Evolutionary conservation across 768 basidiomycete species (phyloP).

Genomic region (Serendipita indica): DNA sequence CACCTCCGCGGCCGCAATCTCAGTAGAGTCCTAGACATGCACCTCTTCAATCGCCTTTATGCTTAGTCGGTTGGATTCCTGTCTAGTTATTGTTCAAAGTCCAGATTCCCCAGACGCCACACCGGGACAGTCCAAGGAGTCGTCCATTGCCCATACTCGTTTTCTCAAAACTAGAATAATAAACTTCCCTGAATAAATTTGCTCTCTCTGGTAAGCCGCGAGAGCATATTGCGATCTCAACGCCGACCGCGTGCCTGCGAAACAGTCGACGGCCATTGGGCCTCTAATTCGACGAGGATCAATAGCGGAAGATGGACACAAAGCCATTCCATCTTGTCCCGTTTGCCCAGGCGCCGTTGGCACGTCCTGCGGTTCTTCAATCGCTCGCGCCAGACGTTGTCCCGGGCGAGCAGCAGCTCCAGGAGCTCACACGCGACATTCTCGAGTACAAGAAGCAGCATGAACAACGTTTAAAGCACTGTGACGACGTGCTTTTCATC

Average conservation of each 20-base stretch:
- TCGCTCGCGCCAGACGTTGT: neutral
- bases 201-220: too few relatives aligned
- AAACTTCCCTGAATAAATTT: too few relatives aligned
- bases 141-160: too few relatives aligned
- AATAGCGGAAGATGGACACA: neutral
- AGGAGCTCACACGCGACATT: neutral
- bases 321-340: slow-evolving; percentile 7
- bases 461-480: slow-evolving; percentile 7
- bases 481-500: slow-evolving; percentile 1
- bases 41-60: too few relatives aligned
- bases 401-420: neutral
- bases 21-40: neutral
- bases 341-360: neutral
- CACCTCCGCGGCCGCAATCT: neutral
- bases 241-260: slow-evolving; percentile 1
- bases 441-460: slow-evolving; percentile 9
- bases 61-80: too few relatives aligned
- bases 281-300: neutral
- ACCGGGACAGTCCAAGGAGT: too few relatives aligned
- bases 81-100: too few relatives aligned
- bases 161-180: too few relatives aligned
- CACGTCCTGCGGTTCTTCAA: neutral
- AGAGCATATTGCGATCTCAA: too few relatives aligned
- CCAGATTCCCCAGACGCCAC: too few relatives aligned
- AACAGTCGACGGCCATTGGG: neutral